These are phyloP conservation scores for Marsdenia floribunda DNA, from an alignment of 257 asterid species.

Conservation along the genomic window DNA sequence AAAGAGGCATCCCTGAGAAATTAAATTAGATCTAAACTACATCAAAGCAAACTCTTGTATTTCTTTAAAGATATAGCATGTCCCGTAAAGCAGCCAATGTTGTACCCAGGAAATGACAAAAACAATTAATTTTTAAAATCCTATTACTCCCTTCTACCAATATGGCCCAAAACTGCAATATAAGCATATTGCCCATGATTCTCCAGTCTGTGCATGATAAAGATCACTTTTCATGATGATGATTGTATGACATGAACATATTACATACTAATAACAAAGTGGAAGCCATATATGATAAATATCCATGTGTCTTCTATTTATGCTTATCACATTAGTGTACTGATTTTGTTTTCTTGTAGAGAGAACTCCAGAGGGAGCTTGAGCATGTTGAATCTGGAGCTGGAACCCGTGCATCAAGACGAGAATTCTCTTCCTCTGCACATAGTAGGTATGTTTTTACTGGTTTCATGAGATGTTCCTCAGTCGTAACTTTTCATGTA, in stretches of 20 bases:
- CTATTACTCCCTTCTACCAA: neutral
- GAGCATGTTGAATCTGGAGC: slow-evolving; percentile 93
- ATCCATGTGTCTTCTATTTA: neutral
- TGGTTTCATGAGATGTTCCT: neutral
- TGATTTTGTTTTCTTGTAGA: slow-evolving; percentile 38
- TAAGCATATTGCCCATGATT: neutral
- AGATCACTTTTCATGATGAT: neutral
- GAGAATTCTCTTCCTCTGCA: slow-evolving; percentile 70
- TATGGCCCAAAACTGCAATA: neutral
- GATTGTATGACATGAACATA: neutral
- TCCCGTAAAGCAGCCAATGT: neutral
- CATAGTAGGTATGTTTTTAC: slow-evolving; percentile 61
- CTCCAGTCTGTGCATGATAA: neutral
- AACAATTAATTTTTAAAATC: neutral
- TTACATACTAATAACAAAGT: neutral
- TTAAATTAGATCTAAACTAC: neutral
- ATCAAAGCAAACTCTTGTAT: neutral
- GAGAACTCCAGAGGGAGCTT: slow-evolving; percentile 92
- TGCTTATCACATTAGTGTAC: neutral
- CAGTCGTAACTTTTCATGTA: slow-evolving; percentile 4
- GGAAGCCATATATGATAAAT: neutral
- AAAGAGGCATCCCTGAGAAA: neutral
- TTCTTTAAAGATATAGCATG: neutral
- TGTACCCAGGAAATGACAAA: neutral
- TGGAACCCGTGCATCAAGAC: slow-evolving; percentile 68